Evolutionary conservation across 2,329 filamentous ascomycete species (phyloP).

Genomic region (Calonectria crousiana): DNA sequence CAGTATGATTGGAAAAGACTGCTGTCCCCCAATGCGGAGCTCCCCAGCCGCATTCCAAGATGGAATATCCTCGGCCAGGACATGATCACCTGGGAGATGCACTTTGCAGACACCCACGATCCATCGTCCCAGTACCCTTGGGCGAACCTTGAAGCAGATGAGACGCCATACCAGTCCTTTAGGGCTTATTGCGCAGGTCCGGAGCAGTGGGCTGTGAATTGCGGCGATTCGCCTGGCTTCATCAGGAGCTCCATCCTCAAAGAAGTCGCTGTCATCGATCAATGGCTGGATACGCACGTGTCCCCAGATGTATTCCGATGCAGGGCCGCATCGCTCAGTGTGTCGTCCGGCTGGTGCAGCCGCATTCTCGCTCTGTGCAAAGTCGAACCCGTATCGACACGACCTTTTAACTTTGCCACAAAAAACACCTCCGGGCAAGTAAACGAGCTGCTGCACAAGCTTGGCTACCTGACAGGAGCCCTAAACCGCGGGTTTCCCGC

Average conservation of each 20-base stretch:
- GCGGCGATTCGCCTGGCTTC: neutral
- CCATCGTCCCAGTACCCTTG: neutral
- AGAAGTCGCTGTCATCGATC: neutral
- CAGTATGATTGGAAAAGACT: neutral
- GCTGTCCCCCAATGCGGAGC: neutral
- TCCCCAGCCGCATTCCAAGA: neutral
- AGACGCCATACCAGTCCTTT: neutral
- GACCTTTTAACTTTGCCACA: neutral
- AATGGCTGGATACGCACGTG: neutral
- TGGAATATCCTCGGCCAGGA: neutral
- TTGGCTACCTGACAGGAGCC: neutral
- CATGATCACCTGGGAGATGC: neutral
- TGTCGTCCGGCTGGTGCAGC: neutral
- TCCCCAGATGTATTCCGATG: neutral
- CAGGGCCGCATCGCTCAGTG: neutral
- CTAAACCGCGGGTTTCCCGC: neutral
- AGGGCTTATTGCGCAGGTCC: neutral
- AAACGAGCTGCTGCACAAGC: neutral
- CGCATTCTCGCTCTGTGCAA: neutral
- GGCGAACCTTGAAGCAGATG: neutral
- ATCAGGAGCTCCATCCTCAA: neutral
- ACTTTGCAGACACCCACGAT: neutral
- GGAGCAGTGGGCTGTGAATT: neutral
- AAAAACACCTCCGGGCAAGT: neutral
- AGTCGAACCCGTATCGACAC: neutral